Evolutionary conservation across 208 protist species (phyloP).

Genomic region (Strigomonas culicis): DNA sequence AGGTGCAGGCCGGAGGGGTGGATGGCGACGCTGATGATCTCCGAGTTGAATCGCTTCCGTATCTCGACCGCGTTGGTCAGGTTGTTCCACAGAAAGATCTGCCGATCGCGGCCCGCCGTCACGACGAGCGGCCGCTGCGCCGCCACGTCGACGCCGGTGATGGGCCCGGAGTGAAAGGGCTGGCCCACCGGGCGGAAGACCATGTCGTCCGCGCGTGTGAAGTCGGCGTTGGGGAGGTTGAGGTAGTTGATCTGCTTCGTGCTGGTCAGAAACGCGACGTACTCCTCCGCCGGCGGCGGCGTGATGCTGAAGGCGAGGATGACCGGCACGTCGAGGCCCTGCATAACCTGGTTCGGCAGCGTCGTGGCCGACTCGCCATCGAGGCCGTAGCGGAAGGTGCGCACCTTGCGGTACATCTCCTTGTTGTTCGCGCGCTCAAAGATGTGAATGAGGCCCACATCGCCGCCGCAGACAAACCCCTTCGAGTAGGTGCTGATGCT

Average conservation of each 20-base stretch:
- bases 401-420: conserved; percentile 93
- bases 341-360: conserved; percentile 6
- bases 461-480: conserved; percentile 94
- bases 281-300: conserved; percentile 85
- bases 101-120: conserved; percentile 89
- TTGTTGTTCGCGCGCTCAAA: conserved; percentile 92
- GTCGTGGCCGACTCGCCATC: conserved; percentile 34
- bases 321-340: conserved; percentile 38
- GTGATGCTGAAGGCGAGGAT: conserved; percentile 86
- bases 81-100: conserved; percentile 96
- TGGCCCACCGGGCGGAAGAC: conserved; percentile 91
- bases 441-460: conserved; percentile 92
- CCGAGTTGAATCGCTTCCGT: conserved; percentile 88
- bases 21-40: conserved; percentile 92
- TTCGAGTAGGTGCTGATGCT: conserved; percentile 85
- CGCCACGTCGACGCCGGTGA: conserved; percentile 92
- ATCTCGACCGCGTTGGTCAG: conserved; percentile 92
- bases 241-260: conserved; percentile 93
- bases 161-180: conserved; percentile 85
- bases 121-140: conserved; percentile 94
- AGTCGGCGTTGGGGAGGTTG: conserved; percentile 93
- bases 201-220: conserved; percentile 90
- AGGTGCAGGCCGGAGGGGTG: conserved; percentile 95
- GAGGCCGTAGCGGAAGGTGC: conserved; percentile 86
- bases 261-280: conserved; percentile 87